These are phyloP conservation scores for Santalum album DNA, from an alignment of 164 flowering plant genomes.

Conservation along the genomic window DNA sequence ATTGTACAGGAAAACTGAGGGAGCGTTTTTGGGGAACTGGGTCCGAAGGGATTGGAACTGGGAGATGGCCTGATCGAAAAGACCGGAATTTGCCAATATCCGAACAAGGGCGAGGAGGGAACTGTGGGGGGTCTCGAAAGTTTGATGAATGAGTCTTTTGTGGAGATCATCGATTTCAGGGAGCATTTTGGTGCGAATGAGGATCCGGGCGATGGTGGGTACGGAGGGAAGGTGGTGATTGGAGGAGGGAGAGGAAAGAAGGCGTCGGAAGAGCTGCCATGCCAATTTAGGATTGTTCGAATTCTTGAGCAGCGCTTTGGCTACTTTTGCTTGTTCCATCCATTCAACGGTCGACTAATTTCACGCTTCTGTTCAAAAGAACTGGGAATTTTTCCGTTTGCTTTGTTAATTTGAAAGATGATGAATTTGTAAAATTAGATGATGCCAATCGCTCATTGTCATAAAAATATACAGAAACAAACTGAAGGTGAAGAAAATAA, in stretches of 20 bases:
- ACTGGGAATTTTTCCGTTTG: too few species aligned
- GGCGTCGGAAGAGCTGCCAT: slow-evolving; percentile 68
- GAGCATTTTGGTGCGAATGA: slow-evolving; percentile 46
- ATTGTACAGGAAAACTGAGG: slow-evolving; percentile 52
- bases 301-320: slow-evolving; percentile 41
- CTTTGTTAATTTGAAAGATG: too few species aligned
- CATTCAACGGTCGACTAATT: slow-evolving; percentile 7
- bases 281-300: slow-evolving; percentile 50
- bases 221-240: slow-evolving; percentile 17
- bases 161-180: slow-evolving; percentile 50
- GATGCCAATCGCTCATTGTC: too few species aligned
- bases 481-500: too few species aligned
- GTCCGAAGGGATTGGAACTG: slow-evolving; percentile 52
- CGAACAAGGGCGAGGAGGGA: slow-evolving; percentile 25
- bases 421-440: too few species aligned
- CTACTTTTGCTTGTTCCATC: slow-evolving; percentile 21
- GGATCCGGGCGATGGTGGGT: slow-evolving; percentile 47
- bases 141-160: slow-evolving; percentile 24
- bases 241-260: slow-evolving; percentile 27
- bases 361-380: too few species aligned
- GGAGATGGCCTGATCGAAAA: slow-evolving; percentile 37
- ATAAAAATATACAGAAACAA: too few species aligned
- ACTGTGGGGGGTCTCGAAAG: slow-evolving; percentile 12
- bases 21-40: slow-evolving; percentile 36
- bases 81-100: slow-evolving; percentile 31